Evolutionary conservation across 192 early-diverging fungal genomes (phyloP), one percentile per base, ranked within the genome.

Genomic region (Lobosporangium transversale): DNA sequence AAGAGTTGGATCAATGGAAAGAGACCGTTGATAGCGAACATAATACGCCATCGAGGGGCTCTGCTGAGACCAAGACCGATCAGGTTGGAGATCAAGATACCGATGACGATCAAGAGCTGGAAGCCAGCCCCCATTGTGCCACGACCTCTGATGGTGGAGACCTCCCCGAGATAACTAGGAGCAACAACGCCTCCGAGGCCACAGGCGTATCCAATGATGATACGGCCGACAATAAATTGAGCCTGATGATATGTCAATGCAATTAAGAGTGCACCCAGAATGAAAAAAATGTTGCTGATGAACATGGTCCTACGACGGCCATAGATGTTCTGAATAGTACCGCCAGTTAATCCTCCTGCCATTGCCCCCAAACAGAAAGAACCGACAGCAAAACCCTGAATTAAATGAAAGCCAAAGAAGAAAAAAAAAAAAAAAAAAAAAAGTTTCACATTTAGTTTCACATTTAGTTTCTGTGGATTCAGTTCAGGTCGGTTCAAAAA

Each of bases 111-210:
- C 1, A 87, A 80, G 70, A 94, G 83, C 82, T 94, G 94, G 61
- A 90, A 88, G 61, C 87, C 81, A 33, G 88, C 85, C 24, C 94
- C 91, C 71, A 95, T 79, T 2, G 84, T 66, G 27, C 92, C 93
- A 68, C 93, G 85, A 26, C 84, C 80, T 18, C 81, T 81, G 6
- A 90, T 84, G 0, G 94, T 93, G 0, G 91, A 83, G 58, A 95
- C 88, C 70, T 95, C 94, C 17, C 88, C 88, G 21, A 96, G 86
- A 57, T 94, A 95, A 18, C 92, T 89, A 18, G 84, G 82, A 31
- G 74, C 79, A 2, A 78, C 80, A 30, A 86, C 66, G 30, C 87
- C 85, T 36, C 86, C 84, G 5, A 90, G 82, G 26, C 94, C 94
- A 18, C 91, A 89, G 2, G 85, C 89, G 62, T 93, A 73, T 37